These are phyloP conservation scores for Aspergillus jensenii DNA, from an alignment of 2,329 filamentous ascomycete genomes.

Conservation along the genomic window DNA sequence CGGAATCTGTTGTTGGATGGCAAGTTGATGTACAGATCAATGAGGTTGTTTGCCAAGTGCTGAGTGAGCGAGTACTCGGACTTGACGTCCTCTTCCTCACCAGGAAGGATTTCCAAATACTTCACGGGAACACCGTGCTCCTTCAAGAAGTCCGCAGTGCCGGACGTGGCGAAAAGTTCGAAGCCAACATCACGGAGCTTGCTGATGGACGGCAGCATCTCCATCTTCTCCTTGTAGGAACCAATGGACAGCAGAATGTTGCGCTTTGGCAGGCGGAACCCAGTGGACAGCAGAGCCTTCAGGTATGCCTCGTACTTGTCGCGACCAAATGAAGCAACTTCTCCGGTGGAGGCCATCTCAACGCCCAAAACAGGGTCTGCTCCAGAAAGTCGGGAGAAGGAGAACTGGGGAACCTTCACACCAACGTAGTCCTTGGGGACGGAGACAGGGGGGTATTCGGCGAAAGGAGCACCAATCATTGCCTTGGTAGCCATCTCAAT, in stretches of 20 bases:
- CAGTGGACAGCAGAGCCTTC: constrained; percentile 92
- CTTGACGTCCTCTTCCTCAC: constrained; percentile 78
- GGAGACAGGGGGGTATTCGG: constrained; percentile 75
- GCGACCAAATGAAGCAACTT: constrained; percentile 92
- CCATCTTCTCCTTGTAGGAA: constrained; percentile 95
- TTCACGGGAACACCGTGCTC: constrained; percentile 90
- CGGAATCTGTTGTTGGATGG: constrained; percentile 98
- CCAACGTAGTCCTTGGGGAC: constrained; percentile 82
- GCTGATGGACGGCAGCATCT: constrained; percentile 89
- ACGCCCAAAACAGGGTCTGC: constrained; percentile 96
- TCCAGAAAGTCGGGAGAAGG: constrained; percentile 93
- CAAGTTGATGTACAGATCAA: constrained; percentile 98
- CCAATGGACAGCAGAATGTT: constrained; percentile 95
- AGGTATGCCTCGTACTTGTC: constrained; percentile 98
- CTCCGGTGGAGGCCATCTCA: constrained; percentile 98
- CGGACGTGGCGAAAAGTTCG: constrained; percentile 93
- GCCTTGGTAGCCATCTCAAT: constrained; percentile 99
- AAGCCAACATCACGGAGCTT: constrained; percentile 89
- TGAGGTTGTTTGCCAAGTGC: constrained; percentile 95
- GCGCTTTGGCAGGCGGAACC: constrained; percentile 93
- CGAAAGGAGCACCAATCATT: constrained; percentile 81
- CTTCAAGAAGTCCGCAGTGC: constrained; percentile 94
- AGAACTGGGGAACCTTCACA: constrained; percentile 98
- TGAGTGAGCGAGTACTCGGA: constrained; percentile 96
- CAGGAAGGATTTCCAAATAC: constrained; percentile 83